phyloP scores from a whole-genome alignment of 108 stramenopile species.

The Cylindrotheca closterium region DNA sequence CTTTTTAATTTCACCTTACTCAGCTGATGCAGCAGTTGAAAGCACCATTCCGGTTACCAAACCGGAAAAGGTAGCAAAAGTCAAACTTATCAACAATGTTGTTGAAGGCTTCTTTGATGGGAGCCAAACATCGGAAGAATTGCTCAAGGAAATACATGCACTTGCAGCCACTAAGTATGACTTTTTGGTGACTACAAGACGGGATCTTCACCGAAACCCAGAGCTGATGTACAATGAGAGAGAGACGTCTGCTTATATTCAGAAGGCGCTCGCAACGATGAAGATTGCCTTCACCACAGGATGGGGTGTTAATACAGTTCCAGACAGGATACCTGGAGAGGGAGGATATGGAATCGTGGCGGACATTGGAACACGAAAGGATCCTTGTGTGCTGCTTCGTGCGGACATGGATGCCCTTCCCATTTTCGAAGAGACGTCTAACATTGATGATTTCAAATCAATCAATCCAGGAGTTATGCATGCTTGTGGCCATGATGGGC shows the following conservation, averaged over 20 bases:
- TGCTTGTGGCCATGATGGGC: constrained; percentile 96
- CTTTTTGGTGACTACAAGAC: constrained; percentile 56
- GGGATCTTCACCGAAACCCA: constrained; percentile 65
- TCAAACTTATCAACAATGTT: too few relatives aligned
- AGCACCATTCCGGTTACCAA: too few relatives aligned
- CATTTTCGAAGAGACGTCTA: constrained; percentile 65
- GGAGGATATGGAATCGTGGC: constrained; percentile 86
- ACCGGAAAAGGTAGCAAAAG: too few relatives aligned
- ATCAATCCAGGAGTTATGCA: constrained; percentile 77
- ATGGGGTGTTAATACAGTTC: constrained; percentile 72
- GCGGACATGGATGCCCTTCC: constrained; percentile 96
- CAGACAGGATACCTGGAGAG: constrained; percentile 37
- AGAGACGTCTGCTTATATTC: constrained; percentile 61
- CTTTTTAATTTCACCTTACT: too few relatives aligned
- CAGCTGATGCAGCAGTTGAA: too few relatives aligned
- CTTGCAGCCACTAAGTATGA: constrained; percentile 30
- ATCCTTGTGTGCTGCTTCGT: constrained; percentile 79
- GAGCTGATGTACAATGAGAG: constrained; percentile 81
- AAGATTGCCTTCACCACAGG: constrained; percentile 60
- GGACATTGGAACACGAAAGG: constrained; percentile 67
- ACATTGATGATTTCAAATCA: constrained; percentile 53
- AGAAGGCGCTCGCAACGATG: constrained; percentile 47
- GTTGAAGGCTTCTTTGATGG: constrained; percentile 22
- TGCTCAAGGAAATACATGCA: constrained; percentile 33
- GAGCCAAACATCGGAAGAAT: background rate